These are phyloP conservation scores for Moesziomyces globuligerus DNA, from an alignment of 1,284 basidiomycete species.

Conservation along the genomic window DNA sequence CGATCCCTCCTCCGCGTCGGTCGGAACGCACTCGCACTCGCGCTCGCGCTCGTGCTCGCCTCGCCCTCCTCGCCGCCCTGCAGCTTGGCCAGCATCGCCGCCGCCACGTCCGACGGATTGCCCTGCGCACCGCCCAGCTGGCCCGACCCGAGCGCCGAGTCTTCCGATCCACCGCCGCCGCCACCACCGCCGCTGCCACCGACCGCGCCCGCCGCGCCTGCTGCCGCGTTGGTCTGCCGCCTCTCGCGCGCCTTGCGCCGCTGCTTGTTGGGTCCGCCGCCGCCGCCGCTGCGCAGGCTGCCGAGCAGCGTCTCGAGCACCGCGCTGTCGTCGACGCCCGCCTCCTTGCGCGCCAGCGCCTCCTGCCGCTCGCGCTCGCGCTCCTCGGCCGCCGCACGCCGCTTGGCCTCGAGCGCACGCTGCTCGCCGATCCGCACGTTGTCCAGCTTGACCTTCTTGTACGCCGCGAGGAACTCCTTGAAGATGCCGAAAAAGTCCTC, in stretches of 20 bases:
- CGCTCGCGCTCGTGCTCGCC: neutral
- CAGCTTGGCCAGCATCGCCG: slow-evolving; percentile 61
- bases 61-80: slow-evolving; percentile 46
- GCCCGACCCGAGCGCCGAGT: slow-evolving; percentile 7
- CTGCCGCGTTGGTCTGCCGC: slow-evolving; percentile 38
- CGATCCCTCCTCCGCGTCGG: slow-evolving; percentile 38
- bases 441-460: slow-evolving; percentile 64
- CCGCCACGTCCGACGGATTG: slow-evolving; percentile 56
- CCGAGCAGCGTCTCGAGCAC: slow-evolving; percentile 66
- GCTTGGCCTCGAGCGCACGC: slow-evolving; percentile 60
- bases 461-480: slow-evolving; percentile 64
- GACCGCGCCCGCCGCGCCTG: no score
- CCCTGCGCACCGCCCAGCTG: slow-evolving; percentile 7
- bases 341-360: slow-evolving; percentile 61
- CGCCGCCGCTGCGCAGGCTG: slow-evolving; percentile 58
- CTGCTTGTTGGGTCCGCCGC: slow-evolving; percentile 56
- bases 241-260: slow-evolving; percentile 58
- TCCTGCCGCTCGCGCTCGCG: slow-evolving; percentile 61
- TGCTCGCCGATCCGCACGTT: slow-evolving; percentile 64
- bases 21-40: slow-evolving; percentile 29
- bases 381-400: slow-evolving; percentile 63
- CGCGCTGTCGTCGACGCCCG: slow-evolving; percentile 62
- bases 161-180: slow-evolving; percentile 15
- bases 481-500: slow-evolving; percentile 68
- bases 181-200: neutral